Base-by-base conservation (phyloP, 352 stramenopile species). In the Pythium plurisporium region DNA sequence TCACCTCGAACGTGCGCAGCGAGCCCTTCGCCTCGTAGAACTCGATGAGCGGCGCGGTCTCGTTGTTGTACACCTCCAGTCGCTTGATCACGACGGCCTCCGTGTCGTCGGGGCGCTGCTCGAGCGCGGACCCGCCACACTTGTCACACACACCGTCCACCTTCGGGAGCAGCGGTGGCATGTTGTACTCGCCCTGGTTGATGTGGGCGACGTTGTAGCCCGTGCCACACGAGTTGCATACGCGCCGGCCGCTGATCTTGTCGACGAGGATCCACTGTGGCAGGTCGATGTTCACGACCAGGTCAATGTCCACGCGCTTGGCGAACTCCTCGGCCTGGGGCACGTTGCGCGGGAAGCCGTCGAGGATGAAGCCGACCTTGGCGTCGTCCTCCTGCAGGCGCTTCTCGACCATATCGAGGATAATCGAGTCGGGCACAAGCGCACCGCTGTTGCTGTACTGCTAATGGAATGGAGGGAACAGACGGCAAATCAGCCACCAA, bases 121-220 rank as follows among this genome's bases (percentile, higher is more conserved):
- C 74, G 15, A 97, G 81, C 40, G 81, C 76, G 14, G 66, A 38
- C 29, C 74, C 67, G 52, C 87, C 86, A 52, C 89, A 96, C 19
- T 74, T 75, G 68, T 95, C 89, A 43, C 84, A 92, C 15, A 91
- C 67, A 20, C 79, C 81, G 12, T 86, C 74, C 5, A 85, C 79
- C 66, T 94, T 91, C n/a, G 89, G 89, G 8, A 96, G 73, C 53
- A 97, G 63, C 25, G 87, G 85, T 8, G 89, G 89, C 89, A 96
- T 97, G 53, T 94, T 72, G 63, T 95, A 94, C 65, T 90, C 84
- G 57, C 83, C 85, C 30, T 81, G 38, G 58, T 95, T 76, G 64
- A 96, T 96, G 63, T 82, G 78, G 22, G 87, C 82, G 23, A 97
- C 81, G 62, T 97, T 97, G 73, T 91, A 97, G 55, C 82, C 82